Evolutionary conservation across 768 basidiomycete genomes (phyloP).

Genomic region (Lepiota venenata): DNA sequence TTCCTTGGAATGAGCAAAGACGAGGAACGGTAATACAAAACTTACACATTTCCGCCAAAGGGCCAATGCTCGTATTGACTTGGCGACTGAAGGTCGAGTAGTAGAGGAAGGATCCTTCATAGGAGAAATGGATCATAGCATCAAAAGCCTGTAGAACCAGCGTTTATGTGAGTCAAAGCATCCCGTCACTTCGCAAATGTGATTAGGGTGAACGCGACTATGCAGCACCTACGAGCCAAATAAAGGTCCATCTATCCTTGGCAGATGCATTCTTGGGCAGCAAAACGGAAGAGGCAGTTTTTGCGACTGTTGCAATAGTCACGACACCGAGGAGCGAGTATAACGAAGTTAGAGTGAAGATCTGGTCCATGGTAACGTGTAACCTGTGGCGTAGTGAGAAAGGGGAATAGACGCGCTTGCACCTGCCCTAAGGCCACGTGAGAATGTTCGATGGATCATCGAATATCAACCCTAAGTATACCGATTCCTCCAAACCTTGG

Average conservation of each 20-base stretch:
- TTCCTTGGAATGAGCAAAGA: not conserved
- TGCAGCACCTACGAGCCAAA: conserved; percentile 62
- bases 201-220: not conserved
- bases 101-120: conserved; percentile 81
- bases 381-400: no score
- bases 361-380: conserved; percentile 9
- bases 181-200: not conserved
- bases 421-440: no score
- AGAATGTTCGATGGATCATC: no score
- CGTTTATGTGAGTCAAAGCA: not conserved
- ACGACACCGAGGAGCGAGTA: conserved; percentile 62
- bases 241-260: conserved; percentile 68
- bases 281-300: conserved; percentile 46
- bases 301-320: conserved; percentile 46
- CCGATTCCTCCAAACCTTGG: no score
- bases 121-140: conserved; percentile 72
- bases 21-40: conserved; percentile 11
- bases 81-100: conserved; percentile 71
- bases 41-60: conserved; percentile 75
- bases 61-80: conserved; percentile 65
- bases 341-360: conserved; percentile 47
- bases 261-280: conserved; percentile 61
- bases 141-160: conserved; percentile 59
- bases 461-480: no score
- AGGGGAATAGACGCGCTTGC: no score